phyloP scores from a whole-genome alignment of 2,329 filamentous ascomycete species.

The Xylaria sp. region DNA sequence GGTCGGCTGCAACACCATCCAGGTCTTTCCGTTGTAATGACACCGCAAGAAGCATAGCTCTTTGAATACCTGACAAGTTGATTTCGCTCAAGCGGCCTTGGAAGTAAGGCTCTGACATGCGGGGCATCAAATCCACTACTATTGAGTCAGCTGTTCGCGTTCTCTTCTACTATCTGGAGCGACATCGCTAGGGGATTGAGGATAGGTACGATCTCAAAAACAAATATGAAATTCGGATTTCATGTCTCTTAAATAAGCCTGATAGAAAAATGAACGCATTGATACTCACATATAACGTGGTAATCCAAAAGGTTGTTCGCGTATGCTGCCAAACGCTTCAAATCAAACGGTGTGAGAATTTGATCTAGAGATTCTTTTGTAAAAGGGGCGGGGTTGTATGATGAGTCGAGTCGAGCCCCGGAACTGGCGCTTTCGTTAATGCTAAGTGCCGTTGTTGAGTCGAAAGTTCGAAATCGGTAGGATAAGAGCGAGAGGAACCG shows the following conservation, averaged over 20 bases:
- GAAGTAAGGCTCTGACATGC: constrained; percentile 86
- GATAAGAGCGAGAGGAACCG: constrained; percentile 91
- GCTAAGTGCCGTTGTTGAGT: constrained; percentile 79
- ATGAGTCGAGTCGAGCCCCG: constrained; percentile 74
- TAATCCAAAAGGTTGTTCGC: constrained; percentile 98
- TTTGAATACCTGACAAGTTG: constrained; percentile 82
- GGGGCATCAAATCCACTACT: constrained; percentile 81
- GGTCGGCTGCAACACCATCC: constrained; percentile 80
- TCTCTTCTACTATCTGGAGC: neutral
- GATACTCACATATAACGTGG: constrained; percentile 75
- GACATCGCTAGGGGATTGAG: neutral
- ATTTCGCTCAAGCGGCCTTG: constrained; percentile 75
- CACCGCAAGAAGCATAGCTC: constrained; percentile 86
- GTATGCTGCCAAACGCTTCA: constrained; percentile 94
- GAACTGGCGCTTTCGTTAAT: constrained; percentile 86
- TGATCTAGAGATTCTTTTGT: constrained; percentile 80
- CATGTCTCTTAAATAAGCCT: neutral
- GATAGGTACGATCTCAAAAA: neutral
- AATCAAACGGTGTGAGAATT: constrained; percentile 86
- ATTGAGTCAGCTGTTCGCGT: constrained; percentile 12
- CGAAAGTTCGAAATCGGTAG: constrained; percentile 90
- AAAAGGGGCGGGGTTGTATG: constrained; percentile 65
- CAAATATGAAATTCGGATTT: neutral
- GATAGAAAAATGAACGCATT: neutral
- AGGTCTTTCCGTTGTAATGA: constrained; percentile 92